Conservation (phyloP, 805 yeast species). For the Metschnikowia hibisci region DNA sequence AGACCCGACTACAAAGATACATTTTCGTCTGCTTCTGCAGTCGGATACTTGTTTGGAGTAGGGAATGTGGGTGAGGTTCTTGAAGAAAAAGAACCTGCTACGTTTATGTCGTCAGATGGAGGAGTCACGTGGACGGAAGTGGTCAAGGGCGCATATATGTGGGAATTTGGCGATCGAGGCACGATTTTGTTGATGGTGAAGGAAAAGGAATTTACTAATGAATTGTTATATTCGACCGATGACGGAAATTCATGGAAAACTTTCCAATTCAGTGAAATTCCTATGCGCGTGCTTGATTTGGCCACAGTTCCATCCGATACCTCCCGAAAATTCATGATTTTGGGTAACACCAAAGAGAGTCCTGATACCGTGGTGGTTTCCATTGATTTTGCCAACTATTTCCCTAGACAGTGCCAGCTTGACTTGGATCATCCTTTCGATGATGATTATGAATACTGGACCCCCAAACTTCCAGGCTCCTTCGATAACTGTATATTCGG, state of each 20-base stretch:
- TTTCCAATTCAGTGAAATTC: constrained; percentile 54
- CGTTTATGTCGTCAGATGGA: constrained; percentile 84
- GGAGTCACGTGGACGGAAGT: constrained; percentile 87
- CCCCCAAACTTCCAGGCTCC: constrained; percentile 35
- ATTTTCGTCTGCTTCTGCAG: constrained; percentile 81
- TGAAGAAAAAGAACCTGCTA: constrained; percentile 50
- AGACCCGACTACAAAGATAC: constrained; percentile 80
- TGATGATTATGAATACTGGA: constrained; percentile 43
- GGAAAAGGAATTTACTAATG: constrained; percentile 53
- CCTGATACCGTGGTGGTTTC: constrained; percentile 40
- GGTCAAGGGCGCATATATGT: constrained; percentile 67
- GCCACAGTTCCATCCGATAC: constrained; percentile 91
- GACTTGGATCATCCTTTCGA: constrained; percentile 39
- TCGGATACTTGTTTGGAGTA: constrained; percentile 85
- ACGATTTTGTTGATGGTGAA: constrained; percentile 73
- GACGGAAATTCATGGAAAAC: constrained; percentile 77
- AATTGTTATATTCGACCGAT: constrained; percentile 64
- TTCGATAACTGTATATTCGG: constrained; percentile 42
- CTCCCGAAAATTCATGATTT: constrained; percentile 70
- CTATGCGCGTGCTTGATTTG: constrained; percentile 61
- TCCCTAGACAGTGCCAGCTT: constrained; percentile 38
- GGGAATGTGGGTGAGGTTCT: constrained; percentile 81
- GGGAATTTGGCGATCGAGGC: constrained; percentile 98
- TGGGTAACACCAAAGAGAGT: constrained; percentile 39
- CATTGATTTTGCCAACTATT: constrained; percentile 35